Percentiles rank a stretch among this genome's conserved stretches.
Evolutionary conservation across 192 early-diverging fungal species (phyloP).

Genomic region (Rhizophagus sp.): DNA sequence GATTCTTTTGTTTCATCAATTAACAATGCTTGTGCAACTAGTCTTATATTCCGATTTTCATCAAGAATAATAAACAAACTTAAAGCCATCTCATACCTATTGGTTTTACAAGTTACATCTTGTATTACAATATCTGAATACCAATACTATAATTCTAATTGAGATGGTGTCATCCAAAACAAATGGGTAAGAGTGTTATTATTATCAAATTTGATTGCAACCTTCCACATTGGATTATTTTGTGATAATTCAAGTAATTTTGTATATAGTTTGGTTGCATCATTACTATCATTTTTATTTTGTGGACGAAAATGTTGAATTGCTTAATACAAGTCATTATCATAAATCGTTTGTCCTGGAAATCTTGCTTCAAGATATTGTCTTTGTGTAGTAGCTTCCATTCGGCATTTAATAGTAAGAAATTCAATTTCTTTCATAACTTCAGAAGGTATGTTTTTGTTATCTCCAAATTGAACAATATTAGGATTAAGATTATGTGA

Average conservation of each 20-base stretch:
- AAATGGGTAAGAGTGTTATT: not conserved
- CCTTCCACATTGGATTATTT: conserved; percentile 8
- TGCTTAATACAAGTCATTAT: not conserved
- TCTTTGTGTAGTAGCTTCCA: not conserved
- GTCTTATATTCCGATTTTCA: too few species aligned
- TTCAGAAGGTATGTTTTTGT: not conserved
- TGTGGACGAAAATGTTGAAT: not conserved
- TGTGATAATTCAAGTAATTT: not conserved
- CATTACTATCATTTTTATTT: not conserved
- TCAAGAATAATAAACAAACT: too few species aligned
- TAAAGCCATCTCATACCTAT: too few species aligned
- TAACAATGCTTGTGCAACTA: too few species aligned
- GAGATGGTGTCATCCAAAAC: too few species aligned
- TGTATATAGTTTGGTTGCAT: not conserved
- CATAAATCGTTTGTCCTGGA: not conserved
- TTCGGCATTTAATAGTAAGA: not conserved
- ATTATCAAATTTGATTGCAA: not conserved
- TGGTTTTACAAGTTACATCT: too few species aligned
- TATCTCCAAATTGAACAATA: not conserved
- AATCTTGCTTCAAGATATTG: conserved; percentile 2
- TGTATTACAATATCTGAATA: conserved; percentile 5
- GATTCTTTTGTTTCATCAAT: too few species aligned
- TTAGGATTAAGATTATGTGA: too few species aligned
- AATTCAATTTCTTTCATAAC: not conserved
- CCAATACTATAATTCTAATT: not conserved